Conservation (phyloP, 2,329 filamentous ascomycete genomes). For the Thielaviopsis populi region DNA sequence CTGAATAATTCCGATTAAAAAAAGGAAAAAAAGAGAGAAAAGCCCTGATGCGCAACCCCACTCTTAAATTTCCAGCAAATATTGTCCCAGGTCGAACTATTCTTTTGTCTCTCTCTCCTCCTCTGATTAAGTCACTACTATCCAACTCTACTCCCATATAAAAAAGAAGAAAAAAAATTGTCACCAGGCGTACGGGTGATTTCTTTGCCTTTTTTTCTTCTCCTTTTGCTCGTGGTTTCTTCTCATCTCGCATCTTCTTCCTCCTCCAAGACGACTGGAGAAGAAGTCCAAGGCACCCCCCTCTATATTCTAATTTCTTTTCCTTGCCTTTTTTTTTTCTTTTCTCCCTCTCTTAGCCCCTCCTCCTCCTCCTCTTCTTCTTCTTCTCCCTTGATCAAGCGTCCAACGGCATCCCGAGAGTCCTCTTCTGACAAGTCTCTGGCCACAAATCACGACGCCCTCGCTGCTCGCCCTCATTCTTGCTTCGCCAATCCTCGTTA, state of each 20-base stretch:
- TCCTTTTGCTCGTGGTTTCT: background rate
- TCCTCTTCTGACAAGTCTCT: background rate
- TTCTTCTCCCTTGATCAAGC: background rate
- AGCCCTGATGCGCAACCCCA: conserved; percentile 16
- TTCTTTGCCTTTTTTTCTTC: conserved; percentile 3
- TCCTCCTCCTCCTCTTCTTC: background rate
- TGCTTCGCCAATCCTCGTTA: background rate
- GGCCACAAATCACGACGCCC: background rate
- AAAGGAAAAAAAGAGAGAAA: conserved; percentile 9
- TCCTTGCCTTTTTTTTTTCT: conserved; percentile 6
- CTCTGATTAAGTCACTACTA: background rate
- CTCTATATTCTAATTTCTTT: conserved; percentile 6
- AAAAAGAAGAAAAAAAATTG: conserved; percentile 10
- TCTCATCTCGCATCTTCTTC: background rate
- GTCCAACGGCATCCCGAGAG: background rate
- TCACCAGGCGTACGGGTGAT: conserved; percentile 12
- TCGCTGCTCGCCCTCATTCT: background rate
- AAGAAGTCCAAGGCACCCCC: background rate
- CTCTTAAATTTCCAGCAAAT: conserved; percentile 16
- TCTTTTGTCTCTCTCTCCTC: conserved; percentile 3
- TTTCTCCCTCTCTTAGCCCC: background rate
- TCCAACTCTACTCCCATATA: conserved; percentile 11
- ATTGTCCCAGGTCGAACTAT: conserved; percentile 1
- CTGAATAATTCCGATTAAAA: conserved; percentile 2
- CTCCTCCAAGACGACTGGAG: background rate